Conservation (phyloP, 2,329 filamentous ascomycete species). For the Pezizomycotina sp. region DNA sequence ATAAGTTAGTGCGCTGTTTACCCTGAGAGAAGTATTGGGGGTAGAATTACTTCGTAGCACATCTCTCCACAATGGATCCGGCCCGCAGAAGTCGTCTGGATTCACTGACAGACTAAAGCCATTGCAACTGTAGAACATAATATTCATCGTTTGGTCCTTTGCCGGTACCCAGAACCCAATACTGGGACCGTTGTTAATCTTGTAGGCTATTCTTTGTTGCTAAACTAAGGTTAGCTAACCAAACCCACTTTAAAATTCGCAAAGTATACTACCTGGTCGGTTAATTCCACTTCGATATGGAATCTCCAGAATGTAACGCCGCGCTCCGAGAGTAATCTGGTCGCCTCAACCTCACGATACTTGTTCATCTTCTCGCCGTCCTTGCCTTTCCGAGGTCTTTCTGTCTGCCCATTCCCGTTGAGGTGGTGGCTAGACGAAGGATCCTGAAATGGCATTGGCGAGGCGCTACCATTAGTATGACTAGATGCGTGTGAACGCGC, state of each 20-base stretch:
- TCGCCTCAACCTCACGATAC: conserved; percentile 67
- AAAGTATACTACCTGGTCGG: conserved; percentile 32
- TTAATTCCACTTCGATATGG: conserved; percentile 81
- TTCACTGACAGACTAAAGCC: conserved; percentile 75
- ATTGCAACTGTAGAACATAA: conserved; percentile 98
- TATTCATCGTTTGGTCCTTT: conserved; percentile 75
- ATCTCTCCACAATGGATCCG: conserved; percentile 93
- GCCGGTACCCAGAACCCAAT: conserved; percentile 91
- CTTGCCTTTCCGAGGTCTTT: conserved; percentile 28
- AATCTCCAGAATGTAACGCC: conserved; percentile 96
- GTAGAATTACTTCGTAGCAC: conserved; percentile 50
- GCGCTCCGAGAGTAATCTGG: conserved; percentile 66
- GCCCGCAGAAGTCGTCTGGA: conserved; percentile 66
- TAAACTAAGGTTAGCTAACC: conserved; percentile 3
- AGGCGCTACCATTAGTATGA: conserved; percentile 38
- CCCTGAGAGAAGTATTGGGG: not conserved
- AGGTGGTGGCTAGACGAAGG: conserved; percentile 34
- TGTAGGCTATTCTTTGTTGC: conserved; percentile 81
- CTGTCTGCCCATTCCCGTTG: conserved; percentile 17
- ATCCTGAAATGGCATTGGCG: conserved; percentile 25
- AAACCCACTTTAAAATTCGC: not conserved
- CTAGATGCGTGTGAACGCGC: conserved; percentile 39
- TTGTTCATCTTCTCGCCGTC: conserved; percentile 71
- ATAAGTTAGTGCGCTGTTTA: not conserved
- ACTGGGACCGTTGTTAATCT: conserved; percentile 79